A percentile compares a stretch with the other conserved stretches of the same genome.
phyloP scores from a whole-genome alignment of 2,329 filamentous ascomycete genomes.

The Phaeosphaeria sp. region DNA sequence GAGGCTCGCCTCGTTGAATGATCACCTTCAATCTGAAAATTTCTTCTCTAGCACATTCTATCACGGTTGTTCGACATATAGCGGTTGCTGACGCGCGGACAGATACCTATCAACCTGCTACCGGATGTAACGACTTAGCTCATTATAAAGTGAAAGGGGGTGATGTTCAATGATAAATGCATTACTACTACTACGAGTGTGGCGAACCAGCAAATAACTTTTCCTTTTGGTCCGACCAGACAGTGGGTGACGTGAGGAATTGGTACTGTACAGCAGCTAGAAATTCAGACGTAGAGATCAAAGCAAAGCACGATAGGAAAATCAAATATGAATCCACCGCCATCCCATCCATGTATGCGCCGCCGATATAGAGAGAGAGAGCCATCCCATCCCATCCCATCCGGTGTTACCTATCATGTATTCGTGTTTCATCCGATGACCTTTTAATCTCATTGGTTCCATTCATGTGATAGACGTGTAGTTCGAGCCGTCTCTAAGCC shows the following conservation, averaged over 20 bases:
- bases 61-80: neutral
- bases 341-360: constrained; percentile 12
- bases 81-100: neutral
- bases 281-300: neutral
- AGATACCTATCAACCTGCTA: no score
- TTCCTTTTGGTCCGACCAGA: neutral
- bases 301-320: constrained; percentile 3
- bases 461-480: neutral
- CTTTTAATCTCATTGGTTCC: neutral
- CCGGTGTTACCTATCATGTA: neutral
- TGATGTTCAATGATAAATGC: neutral
- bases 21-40: constrained; percentile 3
- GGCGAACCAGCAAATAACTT: neutral
- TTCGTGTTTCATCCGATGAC: constrained; percentile 4
- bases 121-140: no score
- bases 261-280: neutral
- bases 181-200: neutral
- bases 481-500: constrained; percentile 16
- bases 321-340: constrained; percentile 1
- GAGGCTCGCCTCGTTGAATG: constrained; percentile 39
- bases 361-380: neutral
- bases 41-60: neutral
- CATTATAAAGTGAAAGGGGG: neutral
- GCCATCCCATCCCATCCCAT: no score
- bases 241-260: neutral